Evolutionary conservation across 2,329 filamentous ascomycete genomes (phyloP).

Genomic region (Chaetomium sp.): DNA sequence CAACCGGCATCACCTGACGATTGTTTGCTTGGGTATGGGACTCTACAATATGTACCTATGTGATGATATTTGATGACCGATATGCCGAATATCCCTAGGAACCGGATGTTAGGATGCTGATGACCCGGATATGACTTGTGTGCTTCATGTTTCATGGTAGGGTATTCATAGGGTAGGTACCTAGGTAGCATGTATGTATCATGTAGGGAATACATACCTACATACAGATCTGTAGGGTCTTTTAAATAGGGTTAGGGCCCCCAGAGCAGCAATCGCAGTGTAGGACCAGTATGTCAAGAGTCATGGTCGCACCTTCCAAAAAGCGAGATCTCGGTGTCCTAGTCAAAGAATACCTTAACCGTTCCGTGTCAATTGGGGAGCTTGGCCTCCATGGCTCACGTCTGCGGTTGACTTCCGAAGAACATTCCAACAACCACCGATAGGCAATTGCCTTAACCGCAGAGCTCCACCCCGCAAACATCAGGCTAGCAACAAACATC

Average conservation of each 20-base stretch:
- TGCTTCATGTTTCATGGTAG: background rate
- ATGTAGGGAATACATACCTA: no score
- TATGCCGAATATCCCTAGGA: background rate
- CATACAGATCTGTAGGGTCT: no score
- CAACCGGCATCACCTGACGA: background rate
- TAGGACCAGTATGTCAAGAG: background rate
- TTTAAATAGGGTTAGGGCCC: background rate
- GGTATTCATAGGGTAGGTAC: no score
- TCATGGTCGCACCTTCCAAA: background rate
- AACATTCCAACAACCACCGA: background rate
- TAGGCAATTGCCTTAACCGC: background rate
- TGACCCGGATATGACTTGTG: background rate
- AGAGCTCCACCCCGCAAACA: constrained; percentile 15
- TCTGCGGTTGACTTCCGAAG: background rate
- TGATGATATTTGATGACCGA: background rate
- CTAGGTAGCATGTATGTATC: no score
- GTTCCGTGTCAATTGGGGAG: background rate
- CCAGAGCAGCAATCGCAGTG: background rate
- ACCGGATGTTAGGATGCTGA: background rate
- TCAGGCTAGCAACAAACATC: background rate
- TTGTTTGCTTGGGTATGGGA: constrained; percentile 1
- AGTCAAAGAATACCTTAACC: background rate
- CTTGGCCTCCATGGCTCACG: background rate
- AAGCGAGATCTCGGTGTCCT: background rate
- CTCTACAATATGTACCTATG: background rate